Base-by-base conservation (phyloP, 306 rosid genomes). In the Dryas octopetala region DNA sequence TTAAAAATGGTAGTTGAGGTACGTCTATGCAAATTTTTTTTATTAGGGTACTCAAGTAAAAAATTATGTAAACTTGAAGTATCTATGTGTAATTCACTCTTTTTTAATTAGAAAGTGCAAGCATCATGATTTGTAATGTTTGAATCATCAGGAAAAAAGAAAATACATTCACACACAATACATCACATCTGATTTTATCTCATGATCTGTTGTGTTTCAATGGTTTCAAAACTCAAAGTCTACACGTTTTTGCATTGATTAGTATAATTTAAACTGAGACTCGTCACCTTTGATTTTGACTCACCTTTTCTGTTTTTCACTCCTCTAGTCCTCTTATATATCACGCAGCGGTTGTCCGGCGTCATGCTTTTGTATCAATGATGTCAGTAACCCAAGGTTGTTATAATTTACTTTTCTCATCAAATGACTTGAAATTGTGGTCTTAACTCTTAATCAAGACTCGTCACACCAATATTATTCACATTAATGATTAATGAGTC, bases 291-390 rank as follows among this genome's bases (percentile, higher is more conserved):
- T 46, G 5, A 15, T 28, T 73, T 55, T 28, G 61, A 74, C 60
- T 10, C 16, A 0, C 23, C 71, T 48, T 67, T 4, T 14, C 4
- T 4, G 5, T 4, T 23, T 40, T 44, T 9, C 4, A 7, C 44
- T 45, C 28, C n/a, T n/a, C n/a, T n/a, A n/a, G n/a, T n/a, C n/a
- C n/a, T n/a, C n/a, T 4, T 23, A 4, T 44, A 26, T 11, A n/a
- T 5, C 14, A 9, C 47, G 19, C 19, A 61, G 38, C 53, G 63
- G 67, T 49, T 45, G 28, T 48, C 43, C 50, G 26, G 57, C 83
- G 86, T 87, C 90, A 91, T 79, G 90, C 88, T 87, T 82, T 64
- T 82, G 89, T 75, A 49, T 45, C 47, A 68, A 62, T 84, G 93
- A 82, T 82, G 88, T 87, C 85, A 83, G 41, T 5, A 51, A 26